These are phyloP conservation scores for Cladosporium sp. DNA, from an alignment of 2,329 filamentous ascomycete genomes.

Conservation along the genomic window DNA sequence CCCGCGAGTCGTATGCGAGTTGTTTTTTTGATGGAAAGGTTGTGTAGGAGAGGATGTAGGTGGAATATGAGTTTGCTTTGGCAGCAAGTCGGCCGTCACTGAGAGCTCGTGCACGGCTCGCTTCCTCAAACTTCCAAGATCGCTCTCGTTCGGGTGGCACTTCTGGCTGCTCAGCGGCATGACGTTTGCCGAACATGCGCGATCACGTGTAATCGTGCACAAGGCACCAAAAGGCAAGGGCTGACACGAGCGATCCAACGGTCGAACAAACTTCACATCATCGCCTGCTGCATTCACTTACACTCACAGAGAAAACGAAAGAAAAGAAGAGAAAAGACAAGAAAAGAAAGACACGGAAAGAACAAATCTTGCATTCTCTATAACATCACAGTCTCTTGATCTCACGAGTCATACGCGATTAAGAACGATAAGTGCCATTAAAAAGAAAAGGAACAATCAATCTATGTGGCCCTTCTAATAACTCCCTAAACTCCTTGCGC, in stretches of 20 bases:
- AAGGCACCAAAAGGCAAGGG: too few relatives aligned
- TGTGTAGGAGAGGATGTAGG: not conserved
- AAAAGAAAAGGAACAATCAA: too few relatives aligned
- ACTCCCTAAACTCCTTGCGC: too few relatives aligned
- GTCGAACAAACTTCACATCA: not conserved
- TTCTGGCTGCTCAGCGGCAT: not conserved
- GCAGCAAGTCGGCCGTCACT: not conserved
- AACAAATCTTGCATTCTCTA: too few relatives aligned
- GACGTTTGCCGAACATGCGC: not conserved
- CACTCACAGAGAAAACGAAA: too few relatives aligned
- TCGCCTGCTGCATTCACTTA: not conserved
- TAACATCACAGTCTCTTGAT: too few relatives aligned
- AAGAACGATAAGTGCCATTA: too few relatives aligned
- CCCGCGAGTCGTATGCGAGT: not conserved
- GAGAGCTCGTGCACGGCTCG: conserved; percentile 9
- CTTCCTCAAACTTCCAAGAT: conserved; percentile 11
- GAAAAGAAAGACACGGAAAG: too few relatives aligned
- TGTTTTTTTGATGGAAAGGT: not conserved
- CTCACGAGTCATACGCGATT: too few relatives aligned
- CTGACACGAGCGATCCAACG: not conserved
- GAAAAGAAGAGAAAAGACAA: too few relatives aligned
- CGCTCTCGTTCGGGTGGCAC: not conserved
- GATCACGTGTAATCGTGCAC: not conserved
- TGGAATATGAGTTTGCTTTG: conserved; percentile 6
- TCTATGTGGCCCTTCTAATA: too few relatives aligned